Base-by-base conservation (phyloP, 2,329 filamentous ascomycete species). In the Cordyceps sp. region DNA sequence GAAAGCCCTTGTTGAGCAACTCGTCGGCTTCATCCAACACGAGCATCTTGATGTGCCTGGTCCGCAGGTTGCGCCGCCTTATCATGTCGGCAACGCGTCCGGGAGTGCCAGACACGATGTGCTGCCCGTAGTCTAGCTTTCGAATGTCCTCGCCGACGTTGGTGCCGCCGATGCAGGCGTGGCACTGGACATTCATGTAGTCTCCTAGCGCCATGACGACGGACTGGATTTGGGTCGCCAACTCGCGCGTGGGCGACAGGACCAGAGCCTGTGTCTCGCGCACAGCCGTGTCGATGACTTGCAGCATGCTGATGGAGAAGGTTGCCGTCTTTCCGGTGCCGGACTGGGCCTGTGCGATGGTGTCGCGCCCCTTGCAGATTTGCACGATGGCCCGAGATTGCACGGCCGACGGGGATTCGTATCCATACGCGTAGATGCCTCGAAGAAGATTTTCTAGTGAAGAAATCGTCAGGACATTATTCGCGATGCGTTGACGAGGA, bases 181-280 rank as follows among this genome's bases (percentile, higher is more conserved):
- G 90, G 61, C 90, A 98, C 59, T 98, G 86, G 4, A 98, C 84
- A 52, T 94, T 94, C 90, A 98, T 96, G 66, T 94, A 98, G 59
- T 98, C 90, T 42, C 90, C 90, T n/a, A 98, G 73, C n/a, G 90
- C 90, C 76, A 96, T 93, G 45, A 98, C 81, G 37, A 98, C 90
- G 23, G 84, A 93, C 61, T 98, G 90, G 42, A 98, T 98, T 61
- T 98, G 90, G 19, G 88, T 94, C 29, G 90, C 90, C 42, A 98
- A 66, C 69, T 98, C 90, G 52, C 90, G 84, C 15, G 88, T 96
- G 3, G 90, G 90, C 4, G 90, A 94, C 8, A 98, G 73, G 9
- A 98, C 86, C 28, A 98, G 75, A 5, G 90, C 90, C 64, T 94
- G 86, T 24, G 83, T 90, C 60, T 93, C 83, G 46, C 85, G 79